Base-by-base conservation (phyloP, 2,329 filamentous ascomycete species). In the Botryosphaeria agaves region DNA sequence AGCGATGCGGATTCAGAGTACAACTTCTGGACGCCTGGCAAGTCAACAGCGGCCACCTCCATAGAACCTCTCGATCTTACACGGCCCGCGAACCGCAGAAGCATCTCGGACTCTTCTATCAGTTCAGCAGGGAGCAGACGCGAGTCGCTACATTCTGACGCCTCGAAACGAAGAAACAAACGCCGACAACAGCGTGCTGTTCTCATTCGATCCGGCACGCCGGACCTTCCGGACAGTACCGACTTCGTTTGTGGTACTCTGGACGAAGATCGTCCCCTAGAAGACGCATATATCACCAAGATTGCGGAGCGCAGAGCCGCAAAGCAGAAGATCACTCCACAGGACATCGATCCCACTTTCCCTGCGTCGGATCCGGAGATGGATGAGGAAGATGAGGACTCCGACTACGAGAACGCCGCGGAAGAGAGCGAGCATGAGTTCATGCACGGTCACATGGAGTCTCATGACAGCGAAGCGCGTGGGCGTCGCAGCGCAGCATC, bases 161-260 rank as follows among this genome's bases (percentile, higher is more conserved):
- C 26, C 43, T 43, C 26, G 46, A 25, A 23, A 26, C 35, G 41
- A 14, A 21, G 35, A 24, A 45, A 45, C 15, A 29, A 34, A 7
- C 12, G 26, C 4, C 12, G 26, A 9, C 12, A 27, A 15, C 3
- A 9, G 12, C 60, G 50, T 26, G 60, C 59, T 24, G 46, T 55
- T 14, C 42, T 64, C 28, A 72, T 76, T 41, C 75, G 75, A 14
- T 66, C 72, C 23, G 66, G 67, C 15, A 80, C 78, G 1, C 81
- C 82, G 2, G 83, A 93, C 47, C 64, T 98, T 7, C 89, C 89
- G 1, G 89, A 98, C 52, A 94, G 85, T 54, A 95, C 89, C 9
- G 89, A 98, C 52, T 98, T 98, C 41, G 89, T 98, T n/a, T 95
- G 89, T 46, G 89, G 89, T 34, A 98, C 89, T 1, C 64, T 98